Base-by-base conservation (phyloP, 2,329 filamentous ascomycete species). In the Pseudogymnoascus sp. region DNA sequence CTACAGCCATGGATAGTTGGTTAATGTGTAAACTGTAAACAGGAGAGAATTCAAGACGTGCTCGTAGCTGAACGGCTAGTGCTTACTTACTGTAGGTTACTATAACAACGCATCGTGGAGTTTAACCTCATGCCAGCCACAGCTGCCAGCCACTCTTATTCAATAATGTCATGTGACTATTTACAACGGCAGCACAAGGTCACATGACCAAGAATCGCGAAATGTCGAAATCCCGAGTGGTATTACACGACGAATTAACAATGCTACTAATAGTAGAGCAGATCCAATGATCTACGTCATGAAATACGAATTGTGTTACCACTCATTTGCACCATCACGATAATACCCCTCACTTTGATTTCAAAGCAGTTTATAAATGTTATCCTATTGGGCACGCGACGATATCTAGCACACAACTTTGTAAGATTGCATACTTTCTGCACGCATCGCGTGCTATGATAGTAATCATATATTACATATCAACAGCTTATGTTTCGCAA, bases 381-480 rank as follows among this genome's bases (percentile, higher is more conserved):
- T 9, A 41, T 23, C 58, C 11, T 9, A 59, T 60, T 39, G 58
- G 30, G 30, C 4, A 3, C 5, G 14, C 6, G 23, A 23, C 3
- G 22, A 7, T 39, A 14, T 19, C 9, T 1, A 33, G 4, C 4
- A 45, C 22, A 19, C 59, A 49, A 49, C 38, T 30, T 45, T 2
- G 16, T 3, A 19, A 19, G 4, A 60, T 60, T n/a, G 59, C 38
- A 60, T 60, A 12, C 23, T 60, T 60, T 60, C 38, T 60, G 38
- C 38, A 12, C 2, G 4, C 14, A 60, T 60, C 35, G 59, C 59
- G 59, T 60, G 59, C 59, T 33, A 3, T 2, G 3, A 49, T 14
- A 60, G 36, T 30, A 22, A 45, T 45, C 11, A 19, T n/a, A 49
- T 28, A 60, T 60, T 45, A 60, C 36, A 60, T 42, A 49, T 60